phyloP scores from a whole-genome alignment of 768 basidiomycete species.

The Gymnopilus dilepis region DNA sequence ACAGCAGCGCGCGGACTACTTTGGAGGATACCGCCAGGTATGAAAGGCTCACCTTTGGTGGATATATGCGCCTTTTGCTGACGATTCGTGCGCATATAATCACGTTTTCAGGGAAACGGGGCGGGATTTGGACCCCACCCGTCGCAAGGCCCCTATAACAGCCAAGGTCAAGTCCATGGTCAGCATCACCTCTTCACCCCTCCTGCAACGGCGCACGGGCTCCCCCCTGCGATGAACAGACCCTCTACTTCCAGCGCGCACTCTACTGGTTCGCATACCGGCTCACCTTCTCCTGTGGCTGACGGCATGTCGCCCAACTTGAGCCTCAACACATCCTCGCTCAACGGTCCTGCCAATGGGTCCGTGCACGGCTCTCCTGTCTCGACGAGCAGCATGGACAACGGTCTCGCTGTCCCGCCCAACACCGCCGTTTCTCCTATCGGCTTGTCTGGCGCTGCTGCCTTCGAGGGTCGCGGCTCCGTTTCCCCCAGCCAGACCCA shows the following conservation, averaged over 20 bases:
- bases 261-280: constrained; percentile 9
- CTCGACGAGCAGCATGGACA: constrained; percentile 13
- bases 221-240: constrained; percentile 24
- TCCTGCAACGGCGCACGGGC: constrained; percentile 44
- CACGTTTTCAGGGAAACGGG: background rate
- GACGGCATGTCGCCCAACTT: constrained; percentile 6
- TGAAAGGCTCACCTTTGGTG: background rate
- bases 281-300: constrained; percentile 1
- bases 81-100: background rate
- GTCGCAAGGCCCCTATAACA: background rate
- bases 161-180: constrained; percentile 21
- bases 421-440: constrained; percentile 18
- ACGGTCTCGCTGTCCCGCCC: constrained; percentile 8
- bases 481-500: constrained; percentile 4
- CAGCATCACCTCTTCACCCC: constrained; percentile 41
- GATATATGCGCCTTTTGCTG: background rate
- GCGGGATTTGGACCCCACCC: background rate
- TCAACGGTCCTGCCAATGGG: background rate
- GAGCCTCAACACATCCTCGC: constrained; percentile 1
- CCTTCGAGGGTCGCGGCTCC: constrained; percentile 10
- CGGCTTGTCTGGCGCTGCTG: constrained; percentile 7
- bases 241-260: constrained; percentile 1
- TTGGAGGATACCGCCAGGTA: background rate
- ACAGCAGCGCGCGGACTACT: constrained; percentile 9
- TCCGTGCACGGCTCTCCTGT: constrained; percentile 18